phyloP scores from a whole-genome alignment of 2,329 filamentous ascomycete species.

The Aureobasidium namibiae region DNA sequence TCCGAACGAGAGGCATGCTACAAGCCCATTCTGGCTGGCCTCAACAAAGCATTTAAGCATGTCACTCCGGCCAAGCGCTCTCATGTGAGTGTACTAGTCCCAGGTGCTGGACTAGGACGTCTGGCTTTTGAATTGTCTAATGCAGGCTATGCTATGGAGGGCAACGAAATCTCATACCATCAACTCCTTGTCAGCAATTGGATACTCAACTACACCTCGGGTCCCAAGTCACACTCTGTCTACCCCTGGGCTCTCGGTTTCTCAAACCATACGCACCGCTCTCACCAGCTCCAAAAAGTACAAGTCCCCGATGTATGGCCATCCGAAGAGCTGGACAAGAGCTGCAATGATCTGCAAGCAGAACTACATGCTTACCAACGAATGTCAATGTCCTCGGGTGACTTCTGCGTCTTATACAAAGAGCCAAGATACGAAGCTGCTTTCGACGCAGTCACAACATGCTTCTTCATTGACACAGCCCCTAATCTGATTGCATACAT shows the following conservation, averaged over 20 bases:
- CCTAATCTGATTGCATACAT: constrained; percentile 89
- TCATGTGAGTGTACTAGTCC: constrained; percentile 62
- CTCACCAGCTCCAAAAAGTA: constrained; percentile 67
- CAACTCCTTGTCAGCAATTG: constrained; percentile 79
- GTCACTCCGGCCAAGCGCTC: constrained; percentile 19
- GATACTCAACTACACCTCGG: constrained; percentile 60
- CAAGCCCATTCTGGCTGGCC: constrained; percentile 58
- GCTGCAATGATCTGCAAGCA: constrained; percentile 16
- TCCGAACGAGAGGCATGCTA: constrained; percentile 71
- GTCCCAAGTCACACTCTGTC: constrained; percentile 58
- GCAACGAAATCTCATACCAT: constrained; percentile 94
- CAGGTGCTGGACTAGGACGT: constrained; percentile 80
- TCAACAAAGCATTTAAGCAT: constrained; percentile 43
- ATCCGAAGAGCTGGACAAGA: constrained; percentile 27
- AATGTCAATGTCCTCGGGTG: constrained; percentile 90
- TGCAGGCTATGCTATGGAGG: constrained; percentile 67
- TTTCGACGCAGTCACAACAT: constrained; percentile 78
- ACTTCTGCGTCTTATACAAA: constrained; percentile 82
- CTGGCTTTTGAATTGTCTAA: constrained; percentile 79
- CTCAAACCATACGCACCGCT: constrained; percentile 69
- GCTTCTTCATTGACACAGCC: constrained; percentile 97
- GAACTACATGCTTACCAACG: constrained; percentile 43
- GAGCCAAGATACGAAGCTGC: constrained; percentile 49
- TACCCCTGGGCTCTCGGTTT: constrained; percentile 84
- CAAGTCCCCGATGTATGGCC: constrained; percentile 65